Evolutionary conservation across 345 rosid species (phyloP), one percentile per base, ranked within the genome.

Genomic region (Anastatica hierochuntica): DNA sequence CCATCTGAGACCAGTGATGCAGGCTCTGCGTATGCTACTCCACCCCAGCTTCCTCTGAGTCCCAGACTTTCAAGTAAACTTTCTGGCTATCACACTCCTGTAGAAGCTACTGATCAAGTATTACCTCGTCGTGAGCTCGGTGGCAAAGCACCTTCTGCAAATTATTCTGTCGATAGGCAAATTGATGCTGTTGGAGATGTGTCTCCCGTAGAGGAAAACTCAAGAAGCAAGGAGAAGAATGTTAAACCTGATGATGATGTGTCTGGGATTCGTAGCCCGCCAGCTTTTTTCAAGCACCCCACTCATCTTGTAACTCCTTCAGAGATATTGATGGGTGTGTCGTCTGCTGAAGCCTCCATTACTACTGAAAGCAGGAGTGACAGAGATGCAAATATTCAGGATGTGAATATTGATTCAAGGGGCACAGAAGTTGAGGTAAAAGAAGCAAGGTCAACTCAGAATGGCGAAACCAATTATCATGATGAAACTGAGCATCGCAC

Each of bases 291-390:
- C 64, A 83, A 77, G 62, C 90, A 68, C 53, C 95, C 94, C 53
- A 78, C 95, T 58, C 97, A 81, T 75, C 71, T 85, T 53, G 69
- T 89, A 62, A 89, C 95, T 54, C 97, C 94, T 16, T 77, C 90
- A 19, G 94, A 89, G 72, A 74, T 89, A 45, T 49, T 83, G 64
- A 73, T 71, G 85, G 77, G 79, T 7, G 69, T 67, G 64, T 62
- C 87, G 9, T 74, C 92, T n/a, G 58, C 90, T 54, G 85, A 79
- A 56, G 57, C 67, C 39, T 60, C 72, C 49, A 69, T 59, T 61
- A 60, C 63, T 53, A 69, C 61, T 24, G 77, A 69, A 54, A 69
- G 66, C 41, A 75, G 66, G 65, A 63, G 63, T 19, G 77, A 70
- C 47, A 77, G 56, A 43, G 84, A 79, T 57, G 58, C 61, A n/a